Evolutionary conservation across 345 rosid genomes (phyloP).

Genomic region (Brassica carinata): DNA sequence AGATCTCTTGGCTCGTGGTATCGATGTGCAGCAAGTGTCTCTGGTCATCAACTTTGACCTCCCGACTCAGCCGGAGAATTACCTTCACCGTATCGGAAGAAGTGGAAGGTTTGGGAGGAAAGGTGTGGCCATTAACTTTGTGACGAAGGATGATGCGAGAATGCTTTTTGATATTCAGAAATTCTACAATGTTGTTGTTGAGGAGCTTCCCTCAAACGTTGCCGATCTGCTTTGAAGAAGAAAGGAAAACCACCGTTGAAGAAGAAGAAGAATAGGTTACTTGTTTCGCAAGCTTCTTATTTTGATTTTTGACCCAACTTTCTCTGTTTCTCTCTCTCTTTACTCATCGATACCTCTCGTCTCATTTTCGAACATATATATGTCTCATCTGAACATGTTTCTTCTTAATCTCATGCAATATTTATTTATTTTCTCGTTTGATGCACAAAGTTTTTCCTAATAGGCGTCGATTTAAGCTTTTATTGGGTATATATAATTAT

Average conservation of each 20-base stretch:
- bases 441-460: neutral
- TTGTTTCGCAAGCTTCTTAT: neutral
- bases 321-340: neutral
- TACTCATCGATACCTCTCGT: neutral
- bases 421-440: neutral
- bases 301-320: neutral
- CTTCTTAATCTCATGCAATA: neutral
- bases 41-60: constrained; percentile 6
- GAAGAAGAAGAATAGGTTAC: neutral
- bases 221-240: constrained; percentile 1
- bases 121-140: constrained; percentile 2
- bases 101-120: constrained; percentile 4
- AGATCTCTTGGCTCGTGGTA: constrained; percentile 3
- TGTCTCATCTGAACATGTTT: neutral
- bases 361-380: neutral
- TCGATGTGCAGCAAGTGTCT: constrained; percentile 14
- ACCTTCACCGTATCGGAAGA: constrained; percentile 14
- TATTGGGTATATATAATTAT: no score
- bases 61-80: constrained; percentile 5
- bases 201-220: neutral
- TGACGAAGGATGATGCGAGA: neutral
- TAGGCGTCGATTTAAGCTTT: neutral
- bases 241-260: neutral
- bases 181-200: neutral
- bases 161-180: neutral